Percentiles rank a stretch among this genome's conserved stretches.
phyloP scores from a whole-genome alignment of 2,329 filamentous ascomycete species.

The Fusarium ramigenum region DNA sequence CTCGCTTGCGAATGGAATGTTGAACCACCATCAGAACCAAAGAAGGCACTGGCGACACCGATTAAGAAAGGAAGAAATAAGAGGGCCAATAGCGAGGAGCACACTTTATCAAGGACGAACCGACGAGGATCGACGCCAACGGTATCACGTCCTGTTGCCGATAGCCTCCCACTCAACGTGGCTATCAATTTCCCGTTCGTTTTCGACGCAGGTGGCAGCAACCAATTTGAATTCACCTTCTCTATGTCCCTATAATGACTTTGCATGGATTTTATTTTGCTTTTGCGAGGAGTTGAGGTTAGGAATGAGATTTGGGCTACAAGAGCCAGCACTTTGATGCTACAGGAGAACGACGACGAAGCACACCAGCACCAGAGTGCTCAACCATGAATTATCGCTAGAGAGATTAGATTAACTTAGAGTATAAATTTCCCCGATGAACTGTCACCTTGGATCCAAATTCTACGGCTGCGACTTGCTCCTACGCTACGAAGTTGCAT shows the following conservation, averaged over 20 bases:
- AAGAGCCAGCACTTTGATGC: neutral
- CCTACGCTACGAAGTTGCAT: neutral
- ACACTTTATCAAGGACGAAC: conserved; percentile 25
- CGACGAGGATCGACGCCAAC: conserved; percentile 22
- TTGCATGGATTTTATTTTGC: neutral
- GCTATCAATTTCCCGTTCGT: conserved; percentile 33
- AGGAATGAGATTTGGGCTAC: neutral
- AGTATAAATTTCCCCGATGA: conserved; percentile 27
- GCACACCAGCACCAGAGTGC: neutral
- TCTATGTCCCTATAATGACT: conserved; percentile 16
- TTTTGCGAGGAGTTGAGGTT: conserved; percentile 20
- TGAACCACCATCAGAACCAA: conserved; percentile 26
- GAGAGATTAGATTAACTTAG: conserved; percentile 26
- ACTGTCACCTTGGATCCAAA: neutral
- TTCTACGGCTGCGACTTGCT: neutral
- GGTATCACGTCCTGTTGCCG: neutral
- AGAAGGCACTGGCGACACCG: conserved; percentile 12
- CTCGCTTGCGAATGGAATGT: conserved; percentile 54
- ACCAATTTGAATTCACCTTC: conserved; percentile 42
- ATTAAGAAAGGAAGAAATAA: conserved; percentile 43
- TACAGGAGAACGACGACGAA: neutral
- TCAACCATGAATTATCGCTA: neutral
- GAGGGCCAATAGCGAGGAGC: conserved; percentile 39
- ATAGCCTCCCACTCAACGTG: conserved; percentile 2
- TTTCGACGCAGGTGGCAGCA: conserved; percentile 32